These are phyloP conservation scores for Leccinum fuscescens DNA, from an alignment of 1,284 basidiomycete species.

Conservation along the genomic window DNA sequence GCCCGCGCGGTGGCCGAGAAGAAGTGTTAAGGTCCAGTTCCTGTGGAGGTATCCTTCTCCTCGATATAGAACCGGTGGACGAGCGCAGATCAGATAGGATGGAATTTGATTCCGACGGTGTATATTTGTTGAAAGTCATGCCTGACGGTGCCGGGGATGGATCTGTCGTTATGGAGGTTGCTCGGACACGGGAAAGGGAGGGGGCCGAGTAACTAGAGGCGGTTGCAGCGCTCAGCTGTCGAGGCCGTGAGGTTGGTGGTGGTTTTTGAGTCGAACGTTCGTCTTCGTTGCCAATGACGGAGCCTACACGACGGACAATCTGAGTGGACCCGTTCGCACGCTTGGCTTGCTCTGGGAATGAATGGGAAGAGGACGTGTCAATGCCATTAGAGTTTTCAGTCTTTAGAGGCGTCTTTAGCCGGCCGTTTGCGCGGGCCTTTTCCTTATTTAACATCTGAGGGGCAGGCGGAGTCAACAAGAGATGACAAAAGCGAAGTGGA, in stretches of 20 bases:
- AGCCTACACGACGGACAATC: conserved; percentile 55
- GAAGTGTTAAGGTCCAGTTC: conserved; percentile 34
- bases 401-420: conserved; percentile 27
- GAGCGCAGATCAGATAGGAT: conserved; percentile 23
- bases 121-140: conserved; percentile 15
- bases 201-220: conserved; percentile 23
- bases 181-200: conserved; percentile 27
- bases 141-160: conserved; percentile 16
- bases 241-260: conserved; percentile 33
- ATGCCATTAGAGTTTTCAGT: conserved; percentile 26
- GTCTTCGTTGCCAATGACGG: conserved; percentile 53
- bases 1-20: conserved; percentile 41
- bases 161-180: conserved; percentile 33
- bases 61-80: conserved; percentile 30
- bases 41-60: conserved; percentile 24
- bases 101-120: conserved; percentile 29
- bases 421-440: conserved; percentile 46
- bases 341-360: conserved; percentile 25
- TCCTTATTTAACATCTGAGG: conserved; percentile 65
- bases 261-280: conserved; percentile 42
- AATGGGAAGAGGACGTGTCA: conserved; percentile 13
- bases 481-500: conserved; percentile 20
- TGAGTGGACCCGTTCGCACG: conserved; percentile 35
- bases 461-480: conserved; percentile 25
- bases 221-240: conserved; percentile 36